Percentiles rank a stretch among this genome's conserved stretches.
Evolutionary conservation across 352 stramenopile species (phyloP).

Genomic region (Blastocystis sp.): DNA sequence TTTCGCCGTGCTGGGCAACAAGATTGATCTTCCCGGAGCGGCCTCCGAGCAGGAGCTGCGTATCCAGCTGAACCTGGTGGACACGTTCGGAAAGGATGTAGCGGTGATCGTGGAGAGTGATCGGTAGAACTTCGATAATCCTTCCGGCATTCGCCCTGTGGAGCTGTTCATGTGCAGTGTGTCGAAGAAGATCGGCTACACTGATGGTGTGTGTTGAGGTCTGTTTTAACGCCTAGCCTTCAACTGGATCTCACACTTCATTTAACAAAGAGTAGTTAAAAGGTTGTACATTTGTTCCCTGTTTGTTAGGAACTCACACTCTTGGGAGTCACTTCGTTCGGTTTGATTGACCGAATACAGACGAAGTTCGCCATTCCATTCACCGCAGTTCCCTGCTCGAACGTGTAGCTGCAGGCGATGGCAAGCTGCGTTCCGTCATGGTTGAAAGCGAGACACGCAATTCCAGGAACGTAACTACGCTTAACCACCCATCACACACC

Average conservation of each 20-base stretch:
- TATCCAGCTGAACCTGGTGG: slow-evolving; percentile 79
- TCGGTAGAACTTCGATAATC: slow-evolving; percentile 58
- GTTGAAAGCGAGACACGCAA: slow-evolving; percentile 83
- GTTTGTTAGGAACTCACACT: neutral
- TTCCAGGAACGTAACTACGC: slow-evolving; percentile 64
- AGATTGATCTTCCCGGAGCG: slow-evolving; percentile 92
- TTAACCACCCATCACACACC: neutral
- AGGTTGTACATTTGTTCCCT: neutral
- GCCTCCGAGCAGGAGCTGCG: slow-evolving; percentile 95
- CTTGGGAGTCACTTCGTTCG: neutral
- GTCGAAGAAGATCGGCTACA: slow-evolving; percentile 91
- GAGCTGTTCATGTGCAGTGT: slow-evolving; percentile 99
- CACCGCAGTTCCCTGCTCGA: slow-evolving; percentile 74
- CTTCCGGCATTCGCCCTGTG: slow-evolving; percentile 71
- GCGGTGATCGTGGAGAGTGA: neutral
- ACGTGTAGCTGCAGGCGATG: slow-evolving; percentile 86
- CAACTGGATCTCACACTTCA: slow-evolving; percentile 30
- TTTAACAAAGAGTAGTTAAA: slow-evolving; percentile 24
- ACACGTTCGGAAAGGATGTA: slow-evolving; percentile 95
- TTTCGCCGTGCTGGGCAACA: slow-evolving; percentile 98
- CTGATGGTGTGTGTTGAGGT: slow-evolving; percentile 69
- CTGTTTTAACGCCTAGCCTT: neutral
- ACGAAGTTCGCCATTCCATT: neutral
- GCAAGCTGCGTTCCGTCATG: slow-evolving; percentile 80
- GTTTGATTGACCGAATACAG: slow-evolving; percentile 12